Evolutionary conservation across 345 rosid genomes (phyloP), one percentile per base, ranked within the genome.

Genomic region (Clarkia xantiana): DNA sequence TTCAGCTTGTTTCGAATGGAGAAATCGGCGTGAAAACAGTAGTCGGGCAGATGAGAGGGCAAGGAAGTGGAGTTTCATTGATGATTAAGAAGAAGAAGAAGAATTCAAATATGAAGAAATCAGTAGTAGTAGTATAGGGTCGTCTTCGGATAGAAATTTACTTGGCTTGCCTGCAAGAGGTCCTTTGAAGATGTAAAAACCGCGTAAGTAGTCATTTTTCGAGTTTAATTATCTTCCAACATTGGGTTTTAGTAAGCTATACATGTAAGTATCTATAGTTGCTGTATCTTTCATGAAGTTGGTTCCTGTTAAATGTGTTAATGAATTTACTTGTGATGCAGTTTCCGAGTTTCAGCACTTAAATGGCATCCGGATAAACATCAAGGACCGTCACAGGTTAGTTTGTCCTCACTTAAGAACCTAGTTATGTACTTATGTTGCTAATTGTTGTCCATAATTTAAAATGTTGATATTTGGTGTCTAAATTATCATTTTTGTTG

Each of bases 311-410:
- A n/a, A n/a, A n/a, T n/a, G n/a, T 5, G 12, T 14, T 20, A 11
- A 53, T 12, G 18, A 11, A 39, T 36, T 14, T 13, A 17, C 38
- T 50, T 13, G 14, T n/a, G 20, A 56, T 71, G 63, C 81, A 90
- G 96, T 10, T 90, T 79, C 44, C 84, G 81, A 11, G 18, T 61
- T 17, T 57, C 85, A 9, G 96, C 98, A 57, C 64, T 84, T 51
- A 91, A 78, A 62, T 86, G 98, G 94, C 98, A 91, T 72, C 98
- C 98, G 5, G 93, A 86, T 66, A 86, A 68, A 70, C 84, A 81
- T 59, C 86, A 77, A 51, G 94, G 85, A 40, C 61, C 83, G 68
- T 70, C 78, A 42, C 80, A 77, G 86, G 86, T 85, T 38, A 44
- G 69, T n/a, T n/a, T n/a, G n/a, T n/a, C n/a, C n/a, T n/a, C n/a